Percentiles rank a stretch among this genome's conserved stretches.
Evolutionary conservation across 306 rosid species (phyloP).

Genomic region (Malus domestica): ASM211411v1 NC_041805.1:27663501-27664000

Average conservation of each 20-base stretch:
- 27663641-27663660: background rate
- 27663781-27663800: background rate
- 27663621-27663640: background rate
- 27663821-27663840: conserved; percentile 34
- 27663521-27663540: background rate
- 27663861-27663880: conserved; percentile 84
- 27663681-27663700: background rate
- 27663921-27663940: conserved; percentile 67
- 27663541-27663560: background rate
- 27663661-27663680: background rate
- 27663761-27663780: background rate
- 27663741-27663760: background rate
- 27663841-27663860: conserved; percentile 48
- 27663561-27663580: background rate
- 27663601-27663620: background rate
- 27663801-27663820: background rate
- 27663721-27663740: background rate
- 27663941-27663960: conserved; percentile 17
- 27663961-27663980: conserved; percentile 6
- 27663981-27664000: conserved; percentile 37
- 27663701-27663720: background rate
- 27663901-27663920: conserved; percentile 65
- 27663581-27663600: background rate
- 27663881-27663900: conserved; percentile 62
- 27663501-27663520: too few relatives aligned